A percentile compares a stretch with the other conserved stretches of the same genome.
Evolutionary conservation across 2,329 filamentous ascomycete genomes (phyloP).

Genomic region (Phaeosphaeriaceae sp.): DNA sequence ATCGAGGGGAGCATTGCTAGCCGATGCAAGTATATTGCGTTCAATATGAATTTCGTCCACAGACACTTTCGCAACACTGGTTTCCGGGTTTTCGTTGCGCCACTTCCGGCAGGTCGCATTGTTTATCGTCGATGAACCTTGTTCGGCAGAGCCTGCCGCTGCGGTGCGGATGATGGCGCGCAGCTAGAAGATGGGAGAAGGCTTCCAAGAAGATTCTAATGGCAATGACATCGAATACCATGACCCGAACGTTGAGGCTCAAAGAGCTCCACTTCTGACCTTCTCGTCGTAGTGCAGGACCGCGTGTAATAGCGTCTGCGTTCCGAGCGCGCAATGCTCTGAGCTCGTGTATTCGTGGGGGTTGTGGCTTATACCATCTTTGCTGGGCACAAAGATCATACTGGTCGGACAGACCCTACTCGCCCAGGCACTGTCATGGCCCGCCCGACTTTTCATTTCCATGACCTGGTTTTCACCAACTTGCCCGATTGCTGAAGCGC

Average conservation of each 20-base stretch:
- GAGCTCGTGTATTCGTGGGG: conserved; percentile 53
- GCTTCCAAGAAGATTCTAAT: background rate
- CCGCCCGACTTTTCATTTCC: conserved; percentile 36
- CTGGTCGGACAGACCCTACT: conserved; percentile 38
- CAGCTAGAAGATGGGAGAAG: conserved; percentile 3
- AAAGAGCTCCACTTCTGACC: conserved; percentile 18
- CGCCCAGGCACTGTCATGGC: conserved; percentile 38
- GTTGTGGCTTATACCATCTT: conserved; percentile 54
- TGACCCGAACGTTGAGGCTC: conserved; percentile 5
- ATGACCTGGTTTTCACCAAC: conserved; percentile 30
- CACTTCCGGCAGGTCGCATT: conserved; percentile 7
- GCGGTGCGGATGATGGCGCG: background rate
- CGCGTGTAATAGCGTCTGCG: conserved; percentile 55
- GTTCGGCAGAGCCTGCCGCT: background rate
- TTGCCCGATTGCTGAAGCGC: conserved; percentile 20
- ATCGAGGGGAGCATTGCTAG: background rate
- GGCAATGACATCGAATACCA: background rate
- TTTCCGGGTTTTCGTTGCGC: conserved; percentile 10
- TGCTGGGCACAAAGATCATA: conserved; percentile 56
- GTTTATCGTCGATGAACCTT: conserved; percentile 2
- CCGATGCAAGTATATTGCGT: conserved; percentile 12
- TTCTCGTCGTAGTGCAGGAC: conserved; percentile 32
- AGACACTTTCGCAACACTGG: background rate
- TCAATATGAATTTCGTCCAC: conserved; percentile 1
- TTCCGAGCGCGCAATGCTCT: conserved; percentile 52